A percentile compares a stretch with the other conserved stretches of the same genome.
phyloP scores from a whole-genome alignment of 108 stramenopile species.

The Fistulifera pelliculosa region DNA sequence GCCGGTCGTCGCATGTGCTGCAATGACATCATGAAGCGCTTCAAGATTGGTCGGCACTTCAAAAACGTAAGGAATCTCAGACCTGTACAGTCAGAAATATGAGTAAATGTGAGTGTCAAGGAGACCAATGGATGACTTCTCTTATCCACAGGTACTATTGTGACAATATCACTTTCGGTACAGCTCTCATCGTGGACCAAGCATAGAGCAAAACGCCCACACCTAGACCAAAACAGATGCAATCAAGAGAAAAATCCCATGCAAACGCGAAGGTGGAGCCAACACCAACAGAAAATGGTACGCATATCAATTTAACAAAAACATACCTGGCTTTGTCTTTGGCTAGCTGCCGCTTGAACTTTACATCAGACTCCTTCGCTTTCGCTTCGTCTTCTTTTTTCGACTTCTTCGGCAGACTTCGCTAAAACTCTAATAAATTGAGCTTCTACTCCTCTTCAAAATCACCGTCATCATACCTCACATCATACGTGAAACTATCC shows the following conservation, averaged over 20 bases:
- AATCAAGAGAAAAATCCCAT: background rate
- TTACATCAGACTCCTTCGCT: slow-evolving; percentile 20
- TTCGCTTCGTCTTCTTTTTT: slow-evolving; percentile 30
- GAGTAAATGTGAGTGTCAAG: slow-evolving; percentile 66
- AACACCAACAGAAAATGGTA: slow-evolving; percentile 1
- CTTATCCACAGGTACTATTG: slow-evolving; percentile 65
- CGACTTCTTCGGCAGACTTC: slow-evolving; percentile 36
- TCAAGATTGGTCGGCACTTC: slow-evolving; percentile 86
- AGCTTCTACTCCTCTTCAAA: slow-evolving; percentile 64
- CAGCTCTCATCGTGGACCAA: slow-evolving; percentile 5
- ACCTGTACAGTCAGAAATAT: slow-evolving; percentile 18
- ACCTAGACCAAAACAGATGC: slow-evolving; percentile 5
- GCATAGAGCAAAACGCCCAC: slow-evolving; percentile 22
- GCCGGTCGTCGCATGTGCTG: slow-evolving; percentile 62
- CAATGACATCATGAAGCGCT: slow-evolving; percentile 81
- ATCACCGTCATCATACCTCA: slow-evolving; percentile 83
- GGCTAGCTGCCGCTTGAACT: slow-evolving; percentile 58
- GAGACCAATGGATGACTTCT: slow-evolving; percentile 68
- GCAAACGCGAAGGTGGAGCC: slow-evolving; percentile 7
- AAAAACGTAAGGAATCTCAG: slow-evolving; percentile 86
- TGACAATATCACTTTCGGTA: slow-evolving; percentile 16
- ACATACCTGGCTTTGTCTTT: slow-evolving; percentile 71
- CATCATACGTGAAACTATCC: slow-evolving; percentile 55
- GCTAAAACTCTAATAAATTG: slow-evolving; percentile 45
- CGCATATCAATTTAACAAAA: background rate